phyloP scores from a whole-genome alignment of 495 filamentous ascomycete genomes.

The Trichoderma orchidacearum region DNA sequence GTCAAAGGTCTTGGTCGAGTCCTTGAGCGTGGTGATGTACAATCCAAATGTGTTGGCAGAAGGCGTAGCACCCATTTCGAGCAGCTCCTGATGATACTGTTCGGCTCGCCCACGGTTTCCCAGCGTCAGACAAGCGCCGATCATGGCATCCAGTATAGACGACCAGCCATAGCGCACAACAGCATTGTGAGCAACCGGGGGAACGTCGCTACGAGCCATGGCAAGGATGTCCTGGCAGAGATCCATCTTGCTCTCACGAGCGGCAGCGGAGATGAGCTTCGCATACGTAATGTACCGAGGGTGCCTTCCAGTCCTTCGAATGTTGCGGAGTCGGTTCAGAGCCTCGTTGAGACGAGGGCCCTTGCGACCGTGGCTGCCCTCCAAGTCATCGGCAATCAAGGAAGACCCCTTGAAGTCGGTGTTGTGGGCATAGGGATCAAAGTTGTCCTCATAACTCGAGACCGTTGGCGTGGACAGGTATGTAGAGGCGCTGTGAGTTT shows the following conservation, averaged over 20 bases:
- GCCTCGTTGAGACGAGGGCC: conserved; percentile 67
- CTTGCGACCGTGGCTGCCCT: conserved; percentile 53
- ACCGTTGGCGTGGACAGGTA: conserved; percentile 21
- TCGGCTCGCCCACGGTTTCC: conserved; percentile 68
- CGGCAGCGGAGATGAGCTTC: conserved; percentile 83
- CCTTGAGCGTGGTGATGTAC: conserved; percentile 93
- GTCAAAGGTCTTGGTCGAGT: conserved; percentile 92
- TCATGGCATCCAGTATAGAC: conserved; percentile 89
- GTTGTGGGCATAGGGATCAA: conserved; percentile 77
- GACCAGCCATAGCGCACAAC: conserved; percentile 89
- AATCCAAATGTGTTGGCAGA: conserved; percentile 96
- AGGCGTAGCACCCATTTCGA: conserved; percentile 74
- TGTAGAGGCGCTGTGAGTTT: conserved; percentile 18
- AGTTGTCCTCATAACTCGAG: conserved; percentile 55
- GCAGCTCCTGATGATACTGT: conserved; percentile 79
- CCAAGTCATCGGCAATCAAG: conserved; percentile 76
- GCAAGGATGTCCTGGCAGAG: conserved; percentile 73
- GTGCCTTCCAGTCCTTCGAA: conserved; percentile 81
- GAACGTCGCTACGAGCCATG: conserved; percentile 80
- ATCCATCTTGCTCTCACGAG: conserved; percentile 64
- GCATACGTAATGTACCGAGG: conserved; percentile 92
- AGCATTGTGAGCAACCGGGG: conserved; percentile 63
- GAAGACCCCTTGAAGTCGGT: conserved; percentile 88
- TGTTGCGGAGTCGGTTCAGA: conserved; percentile 71
- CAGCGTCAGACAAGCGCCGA: conserved; percentile 76